Evolutionary conservation across 345 rosid genomes (phyloP).

Genomic region (Corymbia maculata): DNA sequence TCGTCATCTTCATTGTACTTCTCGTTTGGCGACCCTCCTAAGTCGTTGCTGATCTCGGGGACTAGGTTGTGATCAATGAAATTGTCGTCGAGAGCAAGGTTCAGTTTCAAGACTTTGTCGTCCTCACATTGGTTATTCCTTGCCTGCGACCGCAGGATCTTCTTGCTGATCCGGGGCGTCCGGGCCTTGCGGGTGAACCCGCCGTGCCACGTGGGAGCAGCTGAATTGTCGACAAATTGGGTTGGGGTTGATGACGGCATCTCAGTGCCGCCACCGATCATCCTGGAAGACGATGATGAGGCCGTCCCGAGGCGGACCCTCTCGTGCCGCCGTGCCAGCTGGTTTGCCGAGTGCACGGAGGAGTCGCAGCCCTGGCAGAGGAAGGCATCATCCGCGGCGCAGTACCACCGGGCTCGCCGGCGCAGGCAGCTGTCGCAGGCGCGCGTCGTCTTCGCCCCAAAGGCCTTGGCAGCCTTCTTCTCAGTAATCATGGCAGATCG

Average conservation of each 20-base stretch:
- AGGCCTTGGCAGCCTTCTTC: constrained; percentile 6
- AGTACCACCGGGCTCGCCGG: constrained; percentile 49
- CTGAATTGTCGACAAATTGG: neutral
- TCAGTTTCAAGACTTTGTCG: neutral
- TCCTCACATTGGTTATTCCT: neutral
- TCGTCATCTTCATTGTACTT: constrained; percentile 37
- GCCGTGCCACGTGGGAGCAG: constrained; percentile 52
- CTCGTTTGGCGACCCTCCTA: constrained; percentile 10
- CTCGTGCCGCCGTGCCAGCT: constrained; percentile 48
- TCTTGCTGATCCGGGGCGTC: constrained; percentile 21
- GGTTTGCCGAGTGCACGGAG: constrained; percentile 60
- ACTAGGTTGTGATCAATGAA: neutral
- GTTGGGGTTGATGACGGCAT: neutral
- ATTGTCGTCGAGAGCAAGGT: neutral
- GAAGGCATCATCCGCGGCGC: constrained; percentile 60
- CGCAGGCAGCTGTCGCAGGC: constrained; percentile 44
- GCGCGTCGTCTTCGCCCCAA: constrained; percentile 32
- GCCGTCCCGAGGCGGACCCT: constrained; percentile 54
- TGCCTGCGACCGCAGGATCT: neutral
- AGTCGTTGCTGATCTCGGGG: constrained; percentile 59
- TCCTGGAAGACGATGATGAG: constrained; percentile 13
- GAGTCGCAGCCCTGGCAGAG: constrained; percentile 62
- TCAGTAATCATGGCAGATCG: neutral
- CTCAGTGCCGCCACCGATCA: neutral
- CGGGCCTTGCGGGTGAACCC: constrained; percentile 82